phyloP scores from a whole-genome alignment of 352 stramenopile species.

The Phytophthora syringae region DNA sequence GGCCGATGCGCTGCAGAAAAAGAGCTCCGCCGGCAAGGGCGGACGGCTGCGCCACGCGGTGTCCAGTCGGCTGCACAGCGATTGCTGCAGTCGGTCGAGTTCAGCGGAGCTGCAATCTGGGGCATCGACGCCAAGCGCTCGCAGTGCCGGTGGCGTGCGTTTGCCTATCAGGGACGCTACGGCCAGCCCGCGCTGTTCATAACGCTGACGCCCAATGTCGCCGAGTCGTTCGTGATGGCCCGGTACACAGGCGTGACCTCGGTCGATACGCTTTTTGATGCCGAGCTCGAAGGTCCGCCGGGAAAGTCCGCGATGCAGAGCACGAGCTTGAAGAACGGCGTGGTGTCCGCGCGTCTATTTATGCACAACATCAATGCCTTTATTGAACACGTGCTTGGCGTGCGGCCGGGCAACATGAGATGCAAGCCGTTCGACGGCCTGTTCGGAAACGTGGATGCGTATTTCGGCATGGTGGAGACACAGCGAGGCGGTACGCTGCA shows the following conservation, averaged over 20 bases:
- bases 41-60: neutral
- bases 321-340: neutral
- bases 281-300: neutral
- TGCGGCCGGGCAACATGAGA: neutral
- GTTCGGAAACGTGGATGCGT: slow-evolving; percentile 11
- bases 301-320: neutral
- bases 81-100: neutral
- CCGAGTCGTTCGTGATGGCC: neutral
- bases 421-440: slow-evolving; percentile 9
- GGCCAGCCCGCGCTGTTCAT: too few species aligned
- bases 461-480: too few species aligned
- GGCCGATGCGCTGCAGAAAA: neutral
- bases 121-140: neutral
- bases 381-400: neutral
- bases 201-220: too few species aligned
- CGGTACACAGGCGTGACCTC: neutral
- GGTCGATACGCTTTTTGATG: neutral
- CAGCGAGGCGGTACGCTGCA: slow-evolving; percentile 8
- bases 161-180: neutral
- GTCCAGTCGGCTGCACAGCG: neutral
- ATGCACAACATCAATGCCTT: neutral
- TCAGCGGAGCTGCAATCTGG: neutral
- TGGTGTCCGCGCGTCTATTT: neutral
- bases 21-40: neutral
- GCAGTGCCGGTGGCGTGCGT: neutral